phyloP scores from a whole-genome alignment of 2,329 filamentous ascomycete species.

The Claviceps digitariae region DNA sequence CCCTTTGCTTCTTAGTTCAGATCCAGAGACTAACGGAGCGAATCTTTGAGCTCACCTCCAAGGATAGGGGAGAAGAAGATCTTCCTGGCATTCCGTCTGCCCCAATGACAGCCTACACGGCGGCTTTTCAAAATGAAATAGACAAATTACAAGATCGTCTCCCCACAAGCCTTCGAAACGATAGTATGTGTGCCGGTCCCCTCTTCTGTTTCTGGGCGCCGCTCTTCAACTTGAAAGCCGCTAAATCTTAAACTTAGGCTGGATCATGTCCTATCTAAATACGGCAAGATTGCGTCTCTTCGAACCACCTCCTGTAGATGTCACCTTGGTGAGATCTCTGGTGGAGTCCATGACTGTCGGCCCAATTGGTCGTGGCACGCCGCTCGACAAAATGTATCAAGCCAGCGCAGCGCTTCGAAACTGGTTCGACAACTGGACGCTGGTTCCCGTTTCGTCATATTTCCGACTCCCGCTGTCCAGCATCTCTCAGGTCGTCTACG shows the following conservation, averaged over 20 bases:
- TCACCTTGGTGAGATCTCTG: slow-evolving; percentile 25
- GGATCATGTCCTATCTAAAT: slow-evolving; percentile 19
- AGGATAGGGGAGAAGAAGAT: slow-evolving; percentile 21
- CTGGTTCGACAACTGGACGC: slow-evolving; percentile 37
- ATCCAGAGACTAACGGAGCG: slow-evolving; percentile 37
- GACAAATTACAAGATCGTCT: slow-evolving; percentile 25
- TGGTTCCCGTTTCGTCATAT: slow-evolving; percentile 28
- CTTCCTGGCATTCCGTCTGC: slow-evolving; percentile 23
- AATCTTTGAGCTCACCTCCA: slow-evolving; percentile 28
- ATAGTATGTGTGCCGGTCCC: slow-evolving; percentile 21
- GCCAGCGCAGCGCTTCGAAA: slow-evolving; percentile 31
- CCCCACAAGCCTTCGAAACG: slow-evolving; percentile 19
- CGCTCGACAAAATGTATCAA: slow-evolving; percentile 36
- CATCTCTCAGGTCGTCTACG: slow-evolving; percentile 34
- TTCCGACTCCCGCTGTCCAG: slow-evolving; percentile 32
- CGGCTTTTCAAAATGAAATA: slow-evolving; percentile 32
- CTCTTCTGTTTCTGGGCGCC: neutral
- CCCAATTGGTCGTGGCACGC: slow-evolving; percentile 24
- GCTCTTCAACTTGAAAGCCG: neutral
- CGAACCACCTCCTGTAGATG: slow-evolving; percentile 32
- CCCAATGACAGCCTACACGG: slow-evolving; percentile 30
- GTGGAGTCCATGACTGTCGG: slow-evolving; percentile 28
- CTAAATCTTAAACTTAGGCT: neutral
- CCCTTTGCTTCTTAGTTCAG: slow-evolving; percentile 32
- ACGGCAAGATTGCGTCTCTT: slow-evolving; percentile 30